A percentile compares a stretch with the other conserved stretches of the same genome.
Conservation (phyloP, 768 basidiomycete species). For the Punctularia strigosozonata region DNA sequence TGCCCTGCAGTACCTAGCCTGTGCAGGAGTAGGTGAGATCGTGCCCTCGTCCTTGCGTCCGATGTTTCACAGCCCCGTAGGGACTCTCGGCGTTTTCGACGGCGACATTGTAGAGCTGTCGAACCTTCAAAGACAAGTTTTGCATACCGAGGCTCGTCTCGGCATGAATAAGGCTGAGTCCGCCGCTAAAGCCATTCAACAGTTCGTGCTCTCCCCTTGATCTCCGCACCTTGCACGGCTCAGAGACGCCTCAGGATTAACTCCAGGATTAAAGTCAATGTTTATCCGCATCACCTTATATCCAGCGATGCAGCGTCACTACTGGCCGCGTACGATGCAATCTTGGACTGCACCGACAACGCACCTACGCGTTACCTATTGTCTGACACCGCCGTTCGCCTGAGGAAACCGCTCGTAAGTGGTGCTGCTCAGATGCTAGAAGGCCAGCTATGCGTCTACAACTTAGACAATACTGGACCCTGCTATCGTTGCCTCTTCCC, state of each 20-base stretch:
- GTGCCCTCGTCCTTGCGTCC: too few species aligned
- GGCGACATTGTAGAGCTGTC: constrained; percentile 81
- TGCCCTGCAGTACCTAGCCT: constrained; percentile 86
- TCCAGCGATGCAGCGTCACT: constrained; percentile 54
- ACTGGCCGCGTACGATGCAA: constrained; percentile 53
- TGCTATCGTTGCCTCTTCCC: constrained; percentile 96
- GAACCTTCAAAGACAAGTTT: constrained; percentile 88
- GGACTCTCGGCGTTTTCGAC: constrained; percentile 77
- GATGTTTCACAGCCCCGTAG: constrained; percentile 30
- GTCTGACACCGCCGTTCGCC: constrained; percentile 69
- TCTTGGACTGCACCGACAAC: constrained; percentile 95
- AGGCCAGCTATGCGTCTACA: constrained; percentile 72
- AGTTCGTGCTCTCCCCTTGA: constrained; percentile 27
- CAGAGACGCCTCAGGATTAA: constrained; percentile 48
- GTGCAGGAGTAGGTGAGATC: constrained; percentile 77
- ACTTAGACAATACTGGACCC: constrained; percentile 56
- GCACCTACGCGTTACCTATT: constrained; percentile 86
- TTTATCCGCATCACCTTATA: constrained; percentile 40
- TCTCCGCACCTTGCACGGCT: background rate
- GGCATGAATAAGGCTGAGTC: constrained; percentile 77
- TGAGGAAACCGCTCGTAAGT: constrained; percentile 77
- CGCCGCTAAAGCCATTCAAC: constrained; percentile 55
- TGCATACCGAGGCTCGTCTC: constrained; percentile 63
- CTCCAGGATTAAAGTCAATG: constrained; percentile 48
- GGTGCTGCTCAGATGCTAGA: constrained; percentile 86